Conservation (phyloP, 2,329 filamentous ascomycete species). For the Corniculantispora saksenae region DNA sequence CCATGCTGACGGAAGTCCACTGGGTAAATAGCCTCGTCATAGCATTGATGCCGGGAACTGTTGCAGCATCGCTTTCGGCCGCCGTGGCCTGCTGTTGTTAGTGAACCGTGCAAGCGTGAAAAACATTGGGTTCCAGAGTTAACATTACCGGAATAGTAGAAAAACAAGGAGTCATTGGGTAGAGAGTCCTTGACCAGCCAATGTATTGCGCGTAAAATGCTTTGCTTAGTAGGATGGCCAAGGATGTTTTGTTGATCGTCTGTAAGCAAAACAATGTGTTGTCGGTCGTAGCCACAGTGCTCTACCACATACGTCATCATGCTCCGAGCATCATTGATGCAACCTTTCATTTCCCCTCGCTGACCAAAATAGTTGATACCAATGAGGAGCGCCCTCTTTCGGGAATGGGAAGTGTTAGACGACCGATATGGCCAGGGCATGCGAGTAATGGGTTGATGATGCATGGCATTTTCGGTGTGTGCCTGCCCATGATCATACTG, state of each 20-base stretch:
- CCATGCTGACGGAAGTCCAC: slow-evolving; percentile 70
- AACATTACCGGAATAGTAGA: slow-evolving; percentile 67
- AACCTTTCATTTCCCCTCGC: slow-evolving; percentile 70
- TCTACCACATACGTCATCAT: slow-evolving; percentile 70
- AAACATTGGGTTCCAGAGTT: too few relatives aligned
- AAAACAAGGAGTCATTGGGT: slow-evolving; percentile 75
- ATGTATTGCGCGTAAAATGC: slow-evolving; percentile 73
- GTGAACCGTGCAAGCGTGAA: too few relatives aligned
- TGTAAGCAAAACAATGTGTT: slow-evolving; percentile 79
- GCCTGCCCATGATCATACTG: too few relatives aligned
- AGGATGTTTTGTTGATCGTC: slow-evolving; percentile 72
- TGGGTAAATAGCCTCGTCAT: slow-evolving; percentile 78
- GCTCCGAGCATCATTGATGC: slow-evolving; percentile 81
- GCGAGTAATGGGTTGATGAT: too few relatives aligned
- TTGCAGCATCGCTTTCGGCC: slow-evolving; percentile 73
- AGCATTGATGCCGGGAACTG: slow-evolving; percentile 76
- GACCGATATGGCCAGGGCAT: too few relatives aligned
- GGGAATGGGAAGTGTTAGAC: too few relatives aligned
- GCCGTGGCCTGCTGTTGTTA: slow-evolving; percentile 61
- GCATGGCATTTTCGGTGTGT: too few relatives aligned
- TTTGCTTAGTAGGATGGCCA: slow-evolving; percentile 72
- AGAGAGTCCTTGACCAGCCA: slow-evolving; percentile 73
- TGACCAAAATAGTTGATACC: slow-evolving; percentile 82
- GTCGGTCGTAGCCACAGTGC: slow-evolving; percentile 69
- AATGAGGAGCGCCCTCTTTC: slow-evolving; percentile 75